A percentile compares a stretch with the other conserved stretches of the same genome.
Conservation (phyloP, 768 basidiomycete genomes). For the Rhodotorula paludigena region DNA sequence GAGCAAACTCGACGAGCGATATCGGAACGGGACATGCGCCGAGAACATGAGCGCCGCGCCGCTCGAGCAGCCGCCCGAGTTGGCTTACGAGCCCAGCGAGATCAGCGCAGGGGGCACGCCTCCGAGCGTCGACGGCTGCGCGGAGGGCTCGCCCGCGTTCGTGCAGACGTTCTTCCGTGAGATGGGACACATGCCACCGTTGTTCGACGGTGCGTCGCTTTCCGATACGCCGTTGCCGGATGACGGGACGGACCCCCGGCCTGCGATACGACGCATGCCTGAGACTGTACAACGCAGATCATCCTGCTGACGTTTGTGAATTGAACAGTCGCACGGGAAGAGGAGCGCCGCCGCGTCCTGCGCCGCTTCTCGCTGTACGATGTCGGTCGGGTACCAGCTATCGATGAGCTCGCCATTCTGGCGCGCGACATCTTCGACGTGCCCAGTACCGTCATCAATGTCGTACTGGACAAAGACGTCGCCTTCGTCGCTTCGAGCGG, state of each 20-base stretch:
- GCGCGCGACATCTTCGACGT: slow-evolving; percentile 2
- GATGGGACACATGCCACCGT: too few species aligned
- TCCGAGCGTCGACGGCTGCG: too few species aligned
- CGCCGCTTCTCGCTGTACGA: neutral
- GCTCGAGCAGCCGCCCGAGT: neutral
- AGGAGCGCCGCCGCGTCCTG: neutral
- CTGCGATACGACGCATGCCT: too few species aligned
- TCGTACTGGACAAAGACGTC: neutral
- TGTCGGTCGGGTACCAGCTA: neutral
- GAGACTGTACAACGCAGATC: too few species aligned
- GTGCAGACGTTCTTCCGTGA: too few species aligned
- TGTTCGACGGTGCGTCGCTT: too few species aligned
- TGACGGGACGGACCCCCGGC: too few species aligned
- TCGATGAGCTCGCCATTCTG: neutral
- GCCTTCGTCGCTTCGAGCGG: neutral
- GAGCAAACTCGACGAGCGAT: neutral
- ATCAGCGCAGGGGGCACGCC: too few species aligned
- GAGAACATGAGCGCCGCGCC: neutral
- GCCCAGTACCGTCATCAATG: neutral
- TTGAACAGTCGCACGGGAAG: slow-evolving; percentile 8
- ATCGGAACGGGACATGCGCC: neutral
- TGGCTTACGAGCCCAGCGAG: neutral
- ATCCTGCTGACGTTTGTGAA: too few species aligned
- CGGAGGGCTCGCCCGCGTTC: too few species aligned
- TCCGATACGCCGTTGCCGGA: too few species aligned